Evolutionary conservation across 2,329 filamentous ascomycete genomes (phyloP), one percentile per base, ranked within the genome.

Genomic region (Ascochyta pisi): DNA sequence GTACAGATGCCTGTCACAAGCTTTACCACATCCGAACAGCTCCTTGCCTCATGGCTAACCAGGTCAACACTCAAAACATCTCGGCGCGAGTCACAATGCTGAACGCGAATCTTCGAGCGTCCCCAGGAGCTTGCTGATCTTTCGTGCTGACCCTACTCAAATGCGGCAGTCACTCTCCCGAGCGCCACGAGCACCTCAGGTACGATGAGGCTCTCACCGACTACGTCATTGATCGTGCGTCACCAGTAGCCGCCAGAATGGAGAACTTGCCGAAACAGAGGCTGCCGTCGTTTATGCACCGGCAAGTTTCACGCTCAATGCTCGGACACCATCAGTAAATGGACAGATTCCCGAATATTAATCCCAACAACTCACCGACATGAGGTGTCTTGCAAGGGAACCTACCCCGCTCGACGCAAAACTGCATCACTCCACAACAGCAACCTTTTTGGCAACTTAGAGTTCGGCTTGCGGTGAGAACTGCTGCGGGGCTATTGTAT

Each of bases 181-280:
- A 50, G 38, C 54, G 49, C 33, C 39, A 33, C 43, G 24, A 43
- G 37, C 37, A 44, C 46, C 16, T 44, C 37, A 39, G 49, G 37
- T 39, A 54, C 54, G 23, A 57, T 60, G 53, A 54, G 61, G 59
- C 54, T 56, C 44, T 65, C 63, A 65, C 63, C 63, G 63, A 65
- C 63, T 62, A 64, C 60, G 60, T 65, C 63, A 64, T 44, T 33
- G 6, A n/a, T 27, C 6, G 5, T n/a, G 6, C 26, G 22, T 7
- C 12, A 26, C 15, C 19, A n/a, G 19, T 24, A 24, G 22, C 15
- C 23, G 12, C 45, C 35, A 23, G 27, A 19, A 34, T 19, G 42
- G 13, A 65, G 46, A 19, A 65, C 66, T 0, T 61, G 15, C 33
- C 15, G 15, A 35, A 35, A 9, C 8, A 7, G 33, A 16, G 2